These are phyloP conservation scores for Saccharomycopsis olivae DNA, from an alignment of 805 yeast genomes.

Conservation along the genomic window DNA sequence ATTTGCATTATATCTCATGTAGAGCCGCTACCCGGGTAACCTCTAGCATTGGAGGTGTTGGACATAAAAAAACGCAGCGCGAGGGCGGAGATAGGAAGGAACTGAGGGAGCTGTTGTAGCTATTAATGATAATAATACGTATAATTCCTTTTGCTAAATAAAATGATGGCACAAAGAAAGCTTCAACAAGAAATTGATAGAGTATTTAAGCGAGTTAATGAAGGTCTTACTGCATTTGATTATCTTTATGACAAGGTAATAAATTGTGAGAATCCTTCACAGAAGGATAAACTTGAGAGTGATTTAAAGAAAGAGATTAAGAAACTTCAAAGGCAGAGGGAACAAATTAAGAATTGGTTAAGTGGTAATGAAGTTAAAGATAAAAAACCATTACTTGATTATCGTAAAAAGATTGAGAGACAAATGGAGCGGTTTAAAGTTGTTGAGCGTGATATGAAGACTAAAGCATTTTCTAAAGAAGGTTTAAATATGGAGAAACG, in stretches of 20 bases:
- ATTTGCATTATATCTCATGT: too few species aligned
- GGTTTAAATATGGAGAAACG: conserved; percentile 67
- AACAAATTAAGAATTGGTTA: conserved; percentile 92
- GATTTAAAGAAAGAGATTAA: conserved; percentile 93
- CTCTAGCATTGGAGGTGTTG: too few species aligned
- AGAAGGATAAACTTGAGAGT: conserved; percentile 85
- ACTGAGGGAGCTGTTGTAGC: too few species aligned
- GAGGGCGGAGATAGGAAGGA: too few species aligned
- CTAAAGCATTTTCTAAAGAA: conserved; percentile 89
- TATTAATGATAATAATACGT: too few species aligned
- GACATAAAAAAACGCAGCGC: too few species aligned
- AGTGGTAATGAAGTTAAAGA: conserved; percentile 87
- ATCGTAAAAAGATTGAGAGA: conserved; percentile 53
- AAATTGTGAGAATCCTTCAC: conserved; percentile 71
- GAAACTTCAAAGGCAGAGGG: conserved; percentile 85
- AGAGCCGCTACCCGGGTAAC: too few species aligned
- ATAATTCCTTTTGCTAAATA: too few species aligned
- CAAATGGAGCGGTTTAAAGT: conserved; percentile 96
- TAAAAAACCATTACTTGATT: conserved; percentile 70
- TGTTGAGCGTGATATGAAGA: conserved; percentile 86
- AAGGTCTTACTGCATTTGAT: conserved; percentile 82
- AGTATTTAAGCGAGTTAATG: conserved; percentile 82
- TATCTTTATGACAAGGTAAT: conserved; percentile 77
- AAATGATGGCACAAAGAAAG: conserved; percentile 36
- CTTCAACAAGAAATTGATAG: conserved; percentile 75